These are phyloP conservation scores for Neotropicomus parvogracilis DNA, from an alignment of 1,284 basidiomycete genomes.

Conservation along the genomic window DNA sequence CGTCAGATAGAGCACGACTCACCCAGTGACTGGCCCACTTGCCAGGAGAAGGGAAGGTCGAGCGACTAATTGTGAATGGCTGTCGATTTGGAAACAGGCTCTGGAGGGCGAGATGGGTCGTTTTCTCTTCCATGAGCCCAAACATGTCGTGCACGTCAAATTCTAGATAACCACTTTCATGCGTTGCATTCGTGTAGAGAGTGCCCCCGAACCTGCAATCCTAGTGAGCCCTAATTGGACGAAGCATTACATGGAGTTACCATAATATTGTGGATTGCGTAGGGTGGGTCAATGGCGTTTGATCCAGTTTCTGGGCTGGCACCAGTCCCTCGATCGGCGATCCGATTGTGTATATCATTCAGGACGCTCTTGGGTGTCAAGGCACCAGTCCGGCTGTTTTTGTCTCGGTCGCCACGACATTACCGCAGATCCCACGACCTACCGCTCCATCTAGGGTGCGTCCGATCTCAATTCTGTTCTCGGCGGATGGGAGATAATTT, in stretches of 20 bases:
- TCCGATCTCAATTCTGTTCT: too few species aligned
- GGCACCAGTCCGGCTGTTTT: slow-evolving; percentile 1
- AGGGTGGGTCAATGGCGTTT: slow-evolving; percentile 57
- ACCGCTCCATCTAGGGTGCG: too few species aligned
- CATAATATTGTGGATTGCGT: slow-evolving; percentile 71
- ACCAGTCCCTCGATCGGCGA: slow-evolving; percentile 16
- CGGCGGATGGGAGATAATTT: too few species aligned
- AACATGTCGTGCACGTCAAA: slow-evolving; percentile 40
- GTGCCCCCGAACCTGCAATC: slow-evolving; percentile 17
- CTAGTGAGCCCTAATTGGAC: background rate
- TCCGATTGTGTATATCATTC: slow-evolving; percentile 8
- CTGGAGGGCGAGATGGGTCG: slow-evolving; percentile 34
- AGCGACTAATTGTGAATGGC: slow-evolving; percentile 41
- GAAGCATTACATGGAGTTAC: slow-evolving; percentile 28
- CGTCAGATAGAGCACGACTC: slow-evolving; percentile 8
- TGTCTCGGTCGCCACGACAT: slow-evolving; percentile 39
- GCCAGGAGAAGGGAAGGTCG: slow-evolving; percentile 57
- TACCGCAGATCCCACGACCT: too few species aligned
- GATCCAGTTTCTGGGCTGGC: slow-evolving; percentile 42
- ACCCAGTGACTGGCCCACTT: slow-evolving; percentile 59
- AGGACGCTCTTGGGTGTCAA: background rate
- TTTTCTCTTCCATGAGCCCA: slow-evolving; percentile 37
- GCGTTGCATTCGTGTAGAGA: slow-evolving; percentile 36
- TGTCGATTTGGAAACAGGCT: slow-evolving; percentile 31
- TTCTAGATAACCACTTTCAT: slow-evolving; percentile 36